Evolutionary conservation across 805 yeast species (phyloP).

Genomic region (Candida tallmaniae): DNA sequence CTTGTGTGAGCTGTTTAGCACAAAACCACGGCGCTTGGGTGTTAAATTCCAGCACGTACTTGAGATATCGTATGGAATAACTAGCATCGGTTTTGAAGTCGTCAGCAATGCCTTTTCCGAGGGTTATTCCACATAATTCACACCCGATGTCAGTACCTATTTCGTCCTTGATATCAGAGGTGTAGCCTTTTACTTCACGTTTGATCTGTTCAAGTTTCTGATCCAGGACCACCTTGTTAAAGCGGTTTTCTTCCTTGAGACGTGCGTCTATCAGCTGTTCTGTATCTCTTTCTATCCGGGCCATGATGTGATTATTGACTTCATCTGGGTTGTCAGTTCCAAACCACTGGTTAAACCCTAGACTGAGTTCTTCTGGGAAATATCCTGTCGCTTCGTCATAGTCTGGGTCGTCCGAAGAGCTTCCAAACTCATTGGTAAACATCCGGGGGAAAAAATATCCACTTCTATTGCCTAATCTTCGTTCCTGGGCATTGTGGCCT

Average conservation of each 20-base stretch:
- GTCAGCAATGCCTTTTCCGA: slow-evolving; percentile 71
- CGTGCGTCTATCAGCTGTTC: slow-evolving; percentile 31
- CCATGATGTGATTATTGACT: slow-evolving; percentile 16
- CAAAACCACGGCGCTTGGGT: slow-evolving; percentile 69
- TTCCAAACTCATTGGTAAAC: neutral
- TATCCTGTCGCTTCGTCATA: slow-evolving; percentile 2
- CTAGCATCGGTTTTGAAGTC: slow-evolving; percentile 37
- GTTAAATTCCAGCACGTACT: slow-evolving; percentile 20
- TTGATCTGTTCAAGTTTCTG: slow-evolving; percentile 25
- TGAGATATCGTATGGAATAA: slow-evolving; percentile 23
- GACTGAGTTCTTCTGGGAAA: neutral
- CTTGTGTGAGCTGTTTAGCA: slow-evolving; percentile 21
- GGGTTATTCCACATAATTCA: slow-evolving; percentile 61
- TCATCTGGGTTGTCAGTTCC: slow-evolving; percentile 10
- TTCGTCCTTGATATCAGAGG: slow-evolving; percentile 22
- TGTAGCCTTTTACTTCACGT: slow-evolving; percentile 23
- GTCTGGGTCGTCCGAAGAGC: slow-evolving; percentile 4
- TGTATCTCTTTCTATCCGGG: slow-evolving; percentile 36
- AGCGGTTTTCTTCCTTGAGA: slow-evolving; percentile 25
- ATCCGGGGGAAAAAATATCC: neutral
- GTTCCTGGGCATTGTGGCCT: slow-evolving; percentile 1
- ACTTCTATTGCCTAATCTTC: neutral
- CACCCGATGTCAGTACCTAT: slow-evolving; percentile 37
- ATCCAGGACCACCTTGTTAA: slow-evolving; percentile 24
- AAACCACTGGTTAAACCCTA: neutral